Percentiles rank a stretch among this genome's conserved stretches.
Conservation (phyloP, 73 alveolate genomes). For the Tetrahymena malaccensis region DNA sequence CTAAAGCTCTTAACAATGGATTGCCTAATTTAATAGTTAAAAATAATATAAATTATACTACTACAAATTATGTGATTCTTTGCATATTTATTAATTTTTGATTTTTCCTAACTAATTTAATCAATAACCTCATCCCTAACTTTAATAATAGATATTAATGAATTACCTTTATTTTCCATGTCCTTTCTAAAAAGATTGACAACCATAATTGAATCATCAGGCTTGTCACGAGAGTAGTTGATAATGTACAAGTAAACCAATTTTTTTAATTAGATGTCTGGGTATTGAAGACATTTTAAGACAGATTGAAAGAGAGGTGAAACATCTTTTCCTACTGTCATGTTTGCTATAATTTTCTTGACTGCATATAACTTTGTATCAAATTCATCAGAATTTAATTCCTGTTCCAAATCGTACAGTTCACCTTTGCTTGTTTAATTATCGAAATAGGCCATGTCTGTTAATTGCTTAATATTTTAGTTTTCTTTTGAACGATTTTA, state of each 20-base stretch:
- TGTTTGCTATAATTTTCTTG: slow-evolving; percentile 17
- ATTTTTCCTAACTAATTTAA: not conserved
- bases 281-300: slow-evolving; percentile 19
- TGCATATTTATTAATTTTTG: too few species aligned
- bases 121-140: not conserved
- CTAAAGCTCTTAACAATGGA: slow-evolving; percentile 39
- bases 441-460: not conserved
- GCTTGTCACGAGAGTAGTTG: slow-evolving; percentile 27
- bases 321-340: slow-evolving; percentile 41
- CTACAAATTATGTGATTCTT: too few species aligned
- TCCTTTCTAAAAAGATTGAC: slow-evolving; percentile 27
- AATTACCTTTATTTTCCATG: slow-evolving; percentile 51
- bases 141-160: not conserved
- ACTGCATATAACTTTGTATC: not conserved
- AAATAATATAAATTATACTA: too few species aligned
- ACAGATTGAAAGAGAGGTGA: slow-evolving; percentile 29
- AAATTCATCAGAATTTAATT: not conserved
- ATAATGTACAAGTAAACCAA: slow-evolving; percentile 34
- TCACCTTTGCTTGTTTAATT: not conserved
- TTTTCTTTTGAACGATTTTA: not conserved
- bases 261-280: slow-evolving; percentile 27
- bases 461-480: not conserved
- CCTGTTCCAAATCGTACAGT: not conserved
- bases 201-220: slow-evolving; percentile 41
- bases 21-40: slow-evolving; percentile 10